These are phyloP conservation scores for Picea sitchensis DNA, from an alignment of 75 land plant genomes.

Conservation along the genomic window DNA sequence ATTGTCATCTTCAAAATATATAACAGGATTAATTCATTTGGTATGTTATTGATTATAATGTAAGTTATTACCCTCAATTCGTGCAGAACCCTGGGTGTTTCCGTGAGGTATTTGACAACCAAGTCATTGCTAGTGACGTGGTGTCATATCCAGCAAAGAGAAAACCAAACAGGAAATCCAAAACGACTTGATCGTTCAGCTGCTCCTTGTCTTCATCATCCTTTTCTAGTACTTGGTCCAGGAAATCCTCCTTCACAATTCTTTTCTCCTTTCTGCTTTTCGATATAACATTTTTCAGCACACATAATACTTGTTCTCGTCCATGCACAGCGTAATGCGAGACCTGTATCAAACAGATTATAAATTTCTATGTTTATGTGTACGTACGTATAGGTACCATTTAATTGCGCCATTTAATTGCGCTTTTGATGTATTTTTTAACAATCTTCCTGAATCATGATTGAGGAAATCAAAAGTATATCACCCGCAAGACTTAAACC, in stretches of 20 bases:
- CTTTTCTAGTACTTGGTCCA: constrained; percentile 12
- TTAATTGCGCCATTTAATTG: too few relatives aligned
- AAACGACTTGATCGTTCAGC: constrained; percentile 6
- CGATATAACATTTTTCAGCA: constrained; percentile 4
- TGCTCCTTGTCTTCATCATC: background rate
- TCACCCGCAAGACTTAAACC: too few relatives aligned
- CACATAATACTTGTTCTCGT: constrained; percentile 13
- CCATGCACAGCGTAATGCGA: too few relatives aligned
- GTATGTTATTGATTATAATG: too few relatives aligned
- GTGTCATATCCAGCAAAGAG: constrained; percentile 39
- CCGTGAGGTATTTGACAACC: constrained; percentile 29
- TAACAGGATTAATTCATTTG: too few relatives aligned
- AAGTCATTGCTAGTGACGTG: constrained; percentile 23
- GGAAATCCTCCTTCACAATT: constrained; percentile 11
- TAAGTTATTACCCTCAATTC: constrained; percentile 11
- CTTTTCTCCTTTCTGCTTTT: background rate
- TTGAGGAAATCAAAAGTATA: too few relatives aligned
- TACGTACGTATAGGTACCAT: too few relatives aligned
- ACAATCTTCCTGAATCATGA: too few relatives aligned
- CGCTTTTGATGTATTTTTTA: too few relatives aligned
- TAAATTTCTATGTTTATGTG: too few relatives aligned
- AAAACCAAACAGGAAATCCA: constrained; percentile 19
- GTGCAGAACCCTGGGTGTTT: constrained; percentile 12
- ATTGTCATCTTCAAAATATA: too few relatives aligned
- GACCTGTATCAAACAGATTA: too few relatives aligned